These are phyloP conservation scores for Achaetomiella virescens DNA, from an alignment of 495 filamentous ascomycete species.

Conservation along the genomic window DNA sequence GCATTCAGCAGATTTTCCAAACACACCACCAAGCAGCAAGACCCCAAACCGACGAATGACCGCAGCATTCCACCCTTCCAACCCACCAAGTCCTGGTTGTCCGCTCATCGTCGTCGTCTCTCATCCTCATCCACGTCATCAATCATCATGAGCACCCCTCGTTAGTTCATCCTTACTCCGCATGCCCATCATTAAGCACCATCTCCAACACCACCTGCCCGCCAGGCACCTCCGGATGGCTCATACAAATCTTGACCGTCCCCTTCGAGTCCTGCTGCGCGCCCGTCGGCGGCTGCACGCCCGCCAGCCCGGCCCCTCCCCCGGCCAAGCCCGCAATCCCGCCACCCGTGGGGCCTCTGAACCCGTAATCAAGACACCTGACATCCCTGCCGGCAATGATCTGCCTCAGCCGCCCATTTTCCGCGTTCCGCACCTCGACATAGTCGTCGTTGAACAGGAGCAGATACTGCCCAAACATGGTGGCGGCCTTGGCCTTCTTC, in stretches of 20 bases:
- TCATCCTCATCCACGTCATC: background rate
- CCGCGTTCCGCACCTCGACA: constrained; percentile 92
- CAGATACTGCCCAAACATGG: constrained; percentile 76
- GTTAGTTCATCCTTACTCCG: constrained; percentile 50
- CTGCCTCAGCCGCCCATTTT: constrained; percentile 88
- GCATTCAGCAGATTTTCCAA: background rate
- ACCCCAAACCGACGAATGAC: background rate
- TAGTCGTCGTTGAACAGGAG: constrained; percentile 83
- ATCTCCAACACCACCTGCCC: constrained; percentile 86
- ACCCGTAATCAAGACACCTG: constrained; percentile 79
- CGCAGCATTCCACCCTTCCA: background rate
- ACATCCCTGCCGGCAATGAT: constrained; percentile 89
- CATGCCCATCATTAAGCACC: constrained; percentile 89
- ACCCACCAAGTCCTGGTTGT: background rate
- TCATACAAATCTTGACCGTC: constrained; percentile 91
- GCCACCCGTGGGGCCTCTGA: constrained; percentile 47
- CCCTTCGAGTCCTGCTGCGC: constrained; percentile 37
- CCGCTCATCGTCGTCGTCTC: background rate
- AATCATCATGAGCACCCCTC: background rate
- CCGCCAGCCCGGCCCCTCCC: constrained; percentile 1
- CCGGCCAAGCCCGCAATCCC: constrained; percentile 6
- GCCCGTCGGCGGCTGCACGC: constrained; percentile 12
- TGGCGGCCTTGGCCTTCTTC: constrained; percentile 62
- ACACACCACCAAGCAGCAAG: background rate
- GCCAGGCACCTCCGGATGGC: constrained; percentile 76